Percentiles rank a stretch among this genome's conserved stretches.
Conservation (phyloP, 805 yeast species). For the Teunomyces panamensis region DNA sequence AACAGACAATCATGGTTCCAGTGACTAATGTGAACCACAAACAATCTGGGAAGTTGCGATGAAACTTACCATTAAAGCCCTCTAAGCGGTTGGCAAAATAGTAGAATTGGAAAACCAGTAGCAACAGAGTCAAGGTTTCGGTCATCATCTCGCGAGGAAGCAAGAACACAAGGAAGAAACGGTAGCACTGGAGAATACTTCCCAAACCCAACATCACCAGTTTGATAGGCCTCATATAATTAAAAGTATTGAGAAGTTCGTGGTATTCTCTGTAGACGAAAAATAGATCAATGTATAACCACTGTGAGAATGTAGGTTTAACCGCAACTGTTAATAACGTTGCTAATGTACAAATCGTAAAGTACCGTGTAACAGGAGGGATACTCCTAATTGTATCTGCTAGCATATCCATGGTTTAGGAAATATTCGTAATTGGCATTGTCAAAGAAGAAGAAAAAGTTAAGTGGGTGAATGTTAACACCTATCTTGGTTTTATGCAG, state of each 20-base stretch:
- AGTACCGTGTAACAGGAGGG: conserved; percentile 61
- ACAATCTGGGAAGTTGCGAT: conserved; percentile 51
- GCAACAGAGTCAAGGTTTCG: conserved; percentile 25
- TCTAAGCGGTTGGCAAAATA: conserved; percentile 57
- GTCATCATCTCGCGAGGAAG: conserved; percentile 35
- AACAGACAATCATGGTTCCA: conserved; percentile 44
- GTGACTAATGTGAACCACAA: conserved; percentile 51
- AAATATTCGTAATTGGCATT: background rate
- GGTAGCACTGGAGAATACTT: conserved; percentile 37
- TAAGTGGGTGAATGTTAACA: too few species aligned
- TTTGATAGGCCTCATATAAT: background rate
- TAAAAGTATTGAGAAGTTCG: background rate
- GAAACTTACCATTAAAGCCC: conserved; percentile 42
- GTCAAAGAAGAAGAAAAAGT: too few species aligned
- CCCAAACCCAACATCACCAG: background rate
- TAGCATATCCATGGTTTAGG: conserved; percentile 1
- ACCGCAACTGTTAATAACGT: conserved; percentile 14
- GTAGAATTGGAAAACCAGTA: conserved; percentile 57
- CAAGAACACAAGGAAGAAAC: conserved; percentile 50
- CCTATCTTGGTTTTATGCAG: background rate
- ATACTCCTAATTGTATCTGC: conserved; percentile 31
- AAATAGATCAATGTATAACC: background rate
- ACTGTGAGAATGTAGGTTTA: background rate
- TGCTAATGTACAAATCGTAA: conserved; percentile 48
- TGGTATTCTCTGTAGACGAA: background rate